These are phyloP conservation scores for Geosiphon pyriformis DNA, from an alignment of 192 early-diverging fungal species.

Conservation along the genomic window DNA sequence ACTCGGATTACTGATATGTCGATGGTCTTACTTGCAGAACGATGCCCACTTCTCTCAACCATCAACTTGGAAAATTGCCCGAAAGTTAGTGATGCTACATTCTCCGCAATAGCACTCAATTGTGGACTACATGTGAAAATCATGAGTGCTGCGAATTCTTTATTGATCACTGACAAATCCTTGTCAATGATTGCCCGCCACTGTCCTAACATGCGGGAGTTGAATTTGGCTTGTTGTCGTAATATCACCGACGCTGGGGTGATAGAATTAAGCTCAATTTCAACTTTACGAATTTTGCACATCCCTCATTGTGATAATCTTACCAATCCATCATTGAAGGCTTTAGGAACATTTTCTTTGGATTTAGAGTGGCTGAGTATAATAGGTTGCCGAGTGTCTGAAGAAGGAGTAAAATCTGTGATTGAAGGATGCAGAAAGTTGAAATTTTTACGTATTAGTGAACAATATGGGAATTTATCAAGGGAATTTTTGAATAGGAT, in stretches of 20 bases:
- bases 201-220: neutral
- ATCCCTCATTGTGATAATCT: neutral
- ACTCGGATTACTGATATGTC: neutral
- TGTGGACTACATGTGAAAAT: neutral
- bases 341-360: neutral
- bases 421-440: neutral
- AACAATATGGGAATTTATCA: neutral
- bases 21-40: neutral
- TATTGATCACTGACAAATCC: neutral
- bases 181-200: neutral
- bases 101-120: neutral
- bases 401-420: neutral
- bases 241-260: neutral
- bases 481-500: neutral
- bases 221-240: neutral
- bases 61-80: neutral
- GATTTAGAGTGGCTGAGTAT: neutral
- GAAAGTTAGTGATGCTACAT: neutral
- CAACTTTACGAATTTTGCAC: neutral
- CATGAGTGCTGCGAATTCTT: neutral
- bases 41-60: neutral
- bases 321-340: neutral
- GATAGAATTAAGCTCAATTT: neutral
- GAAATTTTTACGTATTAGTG: neutral
- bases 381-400: neutral